These are phyloP conservation scores for Aspergillus fructus DNA, from an alignment of 2,329 filamentous ascomycete genomes.

Conservation along the genomic window DNA sequence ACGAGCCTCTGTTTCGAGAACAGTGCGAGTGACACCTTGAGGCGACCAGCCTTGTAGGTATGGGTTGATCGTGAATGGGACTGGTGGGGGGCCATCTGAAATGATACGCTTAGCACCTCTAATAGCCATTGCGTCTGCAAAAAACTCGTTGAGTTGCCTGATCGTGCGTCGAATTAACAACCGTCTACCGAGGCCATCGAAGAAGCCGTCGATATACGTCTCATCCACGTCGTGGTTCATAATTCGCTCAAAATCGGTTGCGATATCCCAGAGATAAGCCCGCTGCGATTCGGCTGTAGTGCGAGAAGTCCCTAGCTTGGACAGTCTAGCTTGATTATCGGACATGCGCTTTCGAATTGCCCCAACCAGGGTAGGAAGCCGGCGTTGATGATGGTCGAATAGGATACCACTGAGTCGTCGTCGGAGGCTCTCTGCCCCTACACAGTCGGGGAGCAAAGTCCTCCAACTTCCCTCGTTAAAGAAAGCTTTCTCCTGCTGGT, in stretches of 20 bases:
- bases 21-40: background rate
- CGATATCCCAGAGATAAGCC: constrained; percentile 35
- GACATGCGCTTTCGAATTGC: constrained; percentile 36
- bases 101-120: constrained; percentile 19
- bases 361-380: constrained; percentile 38
- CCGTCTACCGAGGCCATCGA: constrained; percentile 23
- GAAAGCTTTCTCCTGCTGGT: constrained; percentile 33
- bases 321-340: constrained; percentile 22
- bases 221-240: constrained; percentile 21
- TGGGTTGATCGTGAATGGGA: background rate
- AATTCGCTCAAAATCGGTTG: constrained; percentile 34
- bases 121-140: constrained; percentile 25
- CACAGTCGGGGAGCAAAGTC: constrained; percentile 20
- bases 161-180: constrained; percentile 29
- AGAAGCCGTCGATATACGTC: constrained; percentile 43
- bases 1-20: constrained; percentile 19
- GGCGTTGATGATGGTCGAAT: constrained; percentile 25
- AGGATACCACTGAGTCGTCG: constrained; percentile 40
- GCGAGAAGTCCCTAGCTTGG: constrained; percentile 26
- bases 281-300: constrained; percentile 24
- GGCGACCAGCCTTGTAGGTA: constrained; percentile 18
- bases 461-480: constrained; percentile 32
- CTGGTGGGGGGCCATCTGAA: background rate
- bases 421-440: constrained; percentile 38
- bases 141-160: constrained; percentile 26